Evolutionary conservation across 306 rosid genomes (phyloP), one percentile per base, ranked within the genome.

Genomic region (Prunus davidiana): DNA sequence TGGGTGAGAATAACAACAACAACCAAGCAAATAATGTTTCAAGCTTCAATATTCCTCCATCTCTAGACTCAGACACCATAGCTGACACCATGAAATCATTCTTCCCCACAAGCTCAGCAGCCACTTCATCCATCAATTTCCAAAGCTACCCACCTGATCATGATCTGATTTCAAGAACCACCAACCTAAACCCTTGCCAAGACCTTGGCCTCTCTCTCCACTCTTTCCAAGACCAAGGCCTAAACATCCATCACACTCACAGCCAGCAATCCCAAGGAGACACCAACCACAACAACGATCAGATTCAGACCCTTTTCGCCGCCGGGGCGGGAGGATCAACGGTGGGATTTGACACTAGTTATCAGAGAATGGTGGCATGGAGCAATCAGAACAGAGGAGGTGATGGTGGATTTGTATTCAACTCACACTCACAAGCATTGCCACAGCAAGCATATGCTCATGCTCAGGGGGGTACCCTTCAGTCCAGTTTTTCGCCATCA

Each of bases 181-280:
- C 73, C 69, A 82, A 80, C 73, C 74, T 83, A 27, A 58, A 82
- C 79, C 78, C 87, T 55, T 54, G 81, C 16, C 76, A 85, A 76
- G 86, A 93, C 81, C 95, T 91, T 32, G 97, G 92, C 30, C 88
- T 93, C 6, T 91, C 96, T 38, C 92, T 93, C 47, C 98, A 91
- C 62, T 81, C 85, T 8, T 82, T 89, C 81, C 96, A 87, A 22
- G 87, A 86, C 41, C 82, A 80, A 34, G 83, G 73, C 41, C 24
- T 84, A 4, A 78, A 27, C 8, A 60, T 80, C 69, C 81, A 63
- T 62, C 60, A 79, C 67, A 56, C 60, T 19, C 79, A 58, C 24
- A 24, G 56, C 19, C 76, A 72, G 14, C 84, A 81, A 55, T 65
- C 90, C 20, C 86, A 82, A 32, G 81, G 71, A 69, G 61, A 22